Evolutionary conservation across 2,329 filamentous ascomycete genomes (phyloP).

Genomic region (Alternaria gansuensis): DNA sequence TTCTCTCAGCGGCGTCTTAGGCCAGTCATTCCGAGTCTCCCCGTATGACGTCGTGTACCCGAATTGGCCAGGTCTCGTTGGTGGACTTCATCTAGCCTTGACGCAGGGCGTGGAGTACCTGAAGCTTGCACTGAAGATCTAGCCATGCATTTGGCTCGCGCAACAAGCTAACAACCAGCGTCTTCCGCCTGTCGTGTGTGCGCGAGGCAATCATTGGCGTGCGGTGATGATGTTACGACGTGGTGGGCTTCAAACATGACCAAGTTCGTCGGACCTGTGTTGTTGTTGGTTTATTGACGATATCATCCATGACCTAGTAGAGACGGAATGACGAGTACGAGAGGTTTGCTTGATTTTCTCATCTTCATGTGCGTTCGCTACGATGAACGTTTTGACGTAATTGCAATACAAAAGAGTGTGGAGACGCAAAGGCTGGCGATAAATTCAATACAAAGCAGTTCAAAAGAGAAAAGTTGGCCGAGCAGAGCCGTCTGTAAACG

Average conservation of each 20-base stretch:
- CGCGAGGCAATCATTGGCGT: slow-evolving; percentile 6
- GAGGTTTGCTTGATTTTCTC: not conserved
- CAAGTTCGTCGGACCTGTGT: not conserved
- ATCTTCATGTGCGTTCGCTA: not conserved
- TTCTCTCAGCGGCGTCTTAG: slow-evolving; percentile 14
- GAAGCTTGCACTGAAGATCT: slow-evolving; percentile 9
- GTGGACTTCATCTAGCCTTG: slow-evolving; percentile 7
- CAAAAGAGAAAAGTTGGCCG: not conserved
- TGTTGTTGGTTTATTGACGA: not conserved
- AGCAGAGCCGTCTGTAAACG: not conserved
- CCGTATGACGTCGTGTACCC: slow-evolving; percentile 33
- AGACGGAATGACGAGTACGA: not conserved
- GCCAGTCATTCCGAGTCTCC: slow-evolving; percentile 25
- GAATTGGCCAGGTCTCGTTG: slow-evolving; percentile 13
- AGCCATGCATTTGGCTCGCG: slow-evolving; percentile 5
- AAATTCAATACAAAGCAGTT: not conserved
- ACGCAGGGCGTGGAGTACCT: slow-evolving; percentile 24
- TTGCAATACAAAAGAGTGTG: not conserved
- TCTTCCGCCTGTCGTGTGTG: slow-evolving; percentile 15
- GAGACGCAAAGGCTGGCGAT: not conserved
- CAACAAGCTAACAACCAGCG: slow-evolving; percentile 14
- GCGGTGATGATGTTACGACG: not conserved
- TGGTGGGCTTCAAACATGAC: not conserved
- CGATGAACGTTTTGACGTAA: not conserved
- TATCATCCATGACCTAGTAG: not conserved